Base-by-base conservation (phyloP, 1,284 basidiomycete species). In the Phlebopus sp. region DNA sequence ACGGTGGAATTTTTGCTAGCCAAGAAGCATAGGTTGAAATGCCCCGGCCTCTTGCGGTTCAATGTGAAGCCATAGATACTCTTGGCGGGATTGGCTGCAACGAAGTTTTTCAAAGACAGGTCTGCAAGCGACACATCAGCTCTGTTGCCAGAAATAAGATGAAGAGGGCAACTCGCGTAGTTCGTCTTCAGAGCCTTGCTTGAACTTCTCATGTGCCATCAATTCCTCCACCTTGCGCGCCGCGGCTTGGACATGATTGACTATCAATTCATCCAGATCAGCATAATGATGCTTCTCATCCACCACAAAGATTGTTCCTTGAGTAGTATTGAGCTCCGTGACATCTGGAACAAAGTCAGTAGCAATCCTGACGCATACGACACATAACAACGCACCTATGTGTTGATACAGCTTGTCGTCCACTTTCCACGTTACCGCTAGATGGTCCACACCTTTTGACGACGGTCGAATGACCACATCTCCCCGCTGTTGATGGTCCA, bases 341-440 rank as follows among this genome's bases (percentile, higher is more conserved):
- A 99, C 94, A 66, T 99, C 94, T 93, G 55, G n/a, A 8, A 51
- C 37, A 23, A 25, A 31, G 45, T 55, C 30, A 58, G 53, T 15
- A 29, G 23, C 38, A 46, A 36, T 37, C 21, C 38, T 45, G n/a
- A 23, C 50, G 46, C 25, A 18, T 36, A 31, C 14, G 5, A 30
- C 21, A 8, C 32, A 42, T 40, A 23, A 44, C 8, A 35, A 42
- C 70, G n/a, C 60, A 92, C 92, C 94, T 53, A 99, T 91, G 65
- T 99, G 97, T 67, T 99, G 97, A 70, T 91, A 99, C 17, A 99
- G 76, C 53, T 88, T 91, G 51, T 97, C 91, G 58, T 97, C 96
- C 9, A 99, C 95, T 71, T 99, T 99, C 97, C 97, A 99, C 0
- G 97, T 99, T 11, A 99, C 90, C 30, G 97, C 97, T 31, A 99